A percentile compares a stretch with the other conserved stretches of the same genome.
Conservation (phyloP, 306 rosid species). For the Acacia crassicarpa region DNA sequence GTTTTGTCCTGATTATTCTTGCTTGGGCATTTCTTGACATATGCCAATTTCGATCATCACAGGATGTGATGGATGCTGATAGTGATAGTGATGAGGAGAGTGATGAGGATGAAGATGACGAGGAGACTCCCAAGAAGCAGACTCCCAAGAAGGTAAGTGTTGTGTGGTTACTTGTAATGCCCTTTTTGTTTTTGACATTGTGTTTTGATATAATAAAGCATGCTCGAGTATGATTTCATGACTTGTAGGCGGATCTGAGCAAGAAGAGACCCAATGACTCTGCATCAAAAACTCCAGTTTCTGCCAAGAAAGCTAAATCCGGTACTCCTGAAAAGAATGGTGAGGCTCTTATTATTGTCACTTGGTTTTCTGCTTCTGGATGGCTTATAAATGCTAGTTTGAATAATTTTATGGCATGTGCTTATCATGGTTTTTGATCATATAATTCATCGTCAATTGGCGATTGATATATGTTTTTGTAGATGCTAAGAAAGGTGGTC, state of each 20-base stretch:
- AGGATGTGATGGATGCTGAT: conserved; percentile 45
- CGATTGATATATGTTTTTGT: neutral
- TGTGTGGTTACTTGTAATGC: neutral
- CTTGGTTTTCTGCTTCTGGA: neutral
- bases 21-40: neutral
- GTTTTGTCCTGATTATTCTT: neutral
- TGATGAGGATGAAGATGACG: conserved; percentile 35
- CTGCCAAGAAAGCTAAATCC: conserved; percentile 68
- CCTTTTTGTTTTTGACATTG: neutral
- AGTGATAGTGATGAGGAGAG: conserved; percentile 50
- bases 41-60: neutral
- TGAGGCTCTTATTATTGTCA: conserved; percentile 23
- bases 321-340: conserved; percentile 77
- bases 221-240: neutral
- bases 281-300: conserved; percentile 61
- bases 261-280: conserved; percentile 76
- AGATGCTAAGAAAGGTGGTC: conserved; percentile 76
- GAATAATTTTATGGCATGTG: neutral
- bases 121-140: conserved; percentile 35
- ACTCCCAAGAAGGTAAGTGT: conserved; percentile 53
- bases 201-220: too few species aligned
- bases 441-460: neutral
- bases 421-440: neutral
- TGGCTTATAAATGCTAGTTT: neutral
- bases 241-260: conserved; percentile 41